These are phyloP conservation scores for Galerina marginata DNA, from an alignment of 768 basidiomycete genomes.

Conservation along the genomic window DNA sequence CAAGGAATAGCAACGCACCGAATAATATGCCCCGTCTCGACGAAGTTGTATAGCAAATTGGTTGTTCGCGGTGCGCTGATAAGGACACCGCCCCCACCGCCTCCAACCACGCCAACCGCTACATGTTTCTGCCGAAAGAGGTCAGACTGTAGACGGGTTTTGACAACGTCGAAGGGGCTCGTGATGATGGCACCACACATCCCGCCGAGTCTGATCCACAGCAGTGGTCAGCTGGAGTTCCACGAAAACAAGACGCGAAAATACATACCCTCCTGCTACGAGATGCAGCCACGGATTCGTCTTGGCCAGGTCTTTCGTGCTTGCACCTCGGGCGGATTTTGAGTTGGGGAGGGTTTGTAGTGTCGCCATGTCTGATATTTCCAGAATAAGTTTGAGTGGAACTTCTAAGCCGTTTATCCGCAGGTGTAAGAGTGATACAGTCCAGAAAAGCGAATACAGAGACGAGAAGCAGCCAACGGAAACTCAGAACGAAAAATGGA, in stretches of 20 bases:
- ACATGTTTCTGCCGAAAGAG: slow-evolving; percentile 59
- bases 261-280: slow-evolving; percentile 82
- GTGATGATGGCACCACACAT: slow-evolving; percentile 98
- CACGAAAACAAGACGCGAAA: neutral
- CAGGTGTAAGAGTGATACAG: too few species aligned
- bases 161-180: slow-evolving; percentile 97
- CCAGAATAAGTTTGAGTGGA: too few species aligned
- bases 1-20: slow-evolving; percentile 50
- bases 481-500: too few species aligned
- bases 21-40: slow-evolving; percentile 91
- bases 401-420: too few species aligned
- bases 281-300: slow-evolving; percentile 87
- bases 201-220: slow-evolving; percentile 77
- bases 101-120: slow-evolving; percentile 42
- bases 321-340: too few species aligned
- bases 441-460: too few species aligned
- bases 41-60: slow-evolving; percentile 88
- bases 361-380: too few species aligned
- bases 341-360: too few species aligned
- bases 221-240: slow-evolving; percentile 13
- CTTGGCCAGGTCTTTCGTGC: slow-evolving; percentile 12
- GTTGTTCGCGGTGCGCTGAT: slow-evolving; percentile 45
- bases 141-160: slow-evolving; percentile 94
- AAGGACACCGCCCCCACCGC: slow-evolving; percentile 36
- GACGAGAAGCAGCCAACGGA: too few species aligned